phyloP scores from a whole-genome alignment of 2,329 filamentous ascomycete species.

The Aureobasidium uvarum region DNA sequence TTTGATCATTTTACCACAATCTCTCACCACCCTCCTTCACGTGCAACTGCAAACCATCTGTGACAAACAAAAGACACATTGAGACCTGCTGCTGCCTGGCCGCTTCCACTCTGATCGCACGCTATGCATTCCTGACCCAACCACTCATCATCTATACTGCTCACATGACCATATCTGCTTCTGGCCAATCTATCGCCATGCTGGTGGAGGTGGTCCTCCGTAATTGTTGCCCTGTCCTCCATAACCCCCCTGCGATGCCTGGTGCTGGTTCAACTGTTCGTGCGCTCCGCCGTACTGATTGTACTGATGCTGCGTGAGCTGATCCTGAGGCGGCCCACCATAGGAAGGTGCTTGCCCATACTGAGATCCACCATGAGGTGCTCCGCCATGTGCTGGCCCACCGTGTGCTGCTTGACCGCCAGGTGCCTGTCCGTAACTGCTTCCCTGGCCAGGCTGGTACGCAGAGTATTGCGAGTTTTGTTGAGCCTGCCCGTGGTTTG shows the following conservation, averaged over 20 bases:
- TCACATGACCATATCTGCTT: background rate
- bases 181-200: slow-evolving; percentile 32
- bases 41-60: background rate
- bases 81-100: background rate
- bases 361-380: background rate
- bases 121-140: slow-evolving; percentile 14
- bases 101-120: background rate
- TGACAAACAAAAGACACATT: background rate
- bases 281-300: slow-evolving; percentile 24
- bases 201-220: slow-evolving; percentile 32
- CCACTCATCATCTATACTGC: background rate
- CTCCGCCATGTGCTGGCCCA: slow-evolving; percentile 20
- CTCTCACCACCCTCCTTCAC: slow-evolving; percentile 5
- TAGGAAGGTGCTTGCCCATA: slow-evolving; percentile 16
- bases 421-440: slow-evolving; percentile 29
- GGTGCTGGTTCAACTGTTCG: slow-evolving; percentile 9
- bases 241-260: slow-evolving; percentile 22
- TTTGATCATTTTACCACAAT: slow-evolving; percentile 3
- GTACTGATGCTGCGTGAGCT: slow-evolving; percentile 24
- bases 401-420: slow-evolving; percentile 18
- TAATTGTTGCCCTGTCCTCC: slow-evolving; percentile 28
- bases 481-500: slow-evolving; percentile 31
- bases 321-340: slow-evolving; percentile 13
- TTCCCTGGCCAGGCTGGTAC: slow-evolving; percentile 28
- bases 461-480: slow-evolving; percentile 30